Base-by-base conservation (phyloP, 2,329 filamentous ascomycete species). In the Fusarium siculi region DNA sequence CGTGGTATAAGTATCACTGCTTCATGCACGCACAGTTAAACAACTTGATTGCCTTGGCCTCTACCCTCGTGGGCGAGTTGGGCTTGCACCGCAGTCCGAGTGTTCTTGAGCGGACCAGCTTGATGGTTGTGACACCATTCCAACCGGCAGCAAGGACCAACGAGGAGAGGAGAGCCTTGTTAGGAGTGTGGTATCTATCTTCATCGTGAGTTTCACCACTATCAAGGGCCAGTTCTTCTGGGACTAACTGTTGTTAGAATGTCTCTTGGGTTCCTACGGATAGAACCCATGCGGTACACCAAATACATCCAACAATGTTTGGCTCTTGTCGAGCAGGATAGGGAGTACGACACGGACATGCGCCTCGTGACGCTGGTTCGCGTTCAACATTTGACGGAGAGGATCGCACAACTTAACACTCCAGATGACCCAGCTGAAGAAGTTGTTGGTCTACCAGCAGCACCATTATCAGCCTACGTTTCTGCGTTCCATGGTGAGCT, bases 1-100 rank as follows among this genome's bases (percentile, higher is more conserved):
- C 84, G 0, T 89, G 84, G 82, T 87, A 88, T 62, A 87, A 89
- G 52, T 86, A 88, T 56, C 87, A 89, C 74, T 88, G 87, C 71
- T 82, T 87, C 68, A 82, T 85, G 76, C 87, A 89, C 57, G 82
- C 84, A 2, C 88, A 89, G 66, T 76, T 89, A 18, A 84, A 85
- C 73, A 88, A 87, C 57, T 78, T 89, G 7, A 76, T 89, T 6
- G 82, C 85, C 14, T 72, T 90, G 25, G 85, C 87, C 3, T 77
- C 82, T 18, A 86, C 84, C 9, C 81, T 89, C 4, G 79, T 84
- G 12, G 82, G 82, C 1, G 87, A 88, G 60, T 75, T 89, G 40
- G 84, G 84, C 5, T 75, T 90, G 18, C 85, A 84, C 49, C 80
- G 80, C 11, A 78, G 80, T 7, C 83, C 85, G 0, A 82, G 78